Evolutionary conservation across 306 rosid genomes (phyloP).

Genomic region (Elaeagnus macrophylla): DNA sequence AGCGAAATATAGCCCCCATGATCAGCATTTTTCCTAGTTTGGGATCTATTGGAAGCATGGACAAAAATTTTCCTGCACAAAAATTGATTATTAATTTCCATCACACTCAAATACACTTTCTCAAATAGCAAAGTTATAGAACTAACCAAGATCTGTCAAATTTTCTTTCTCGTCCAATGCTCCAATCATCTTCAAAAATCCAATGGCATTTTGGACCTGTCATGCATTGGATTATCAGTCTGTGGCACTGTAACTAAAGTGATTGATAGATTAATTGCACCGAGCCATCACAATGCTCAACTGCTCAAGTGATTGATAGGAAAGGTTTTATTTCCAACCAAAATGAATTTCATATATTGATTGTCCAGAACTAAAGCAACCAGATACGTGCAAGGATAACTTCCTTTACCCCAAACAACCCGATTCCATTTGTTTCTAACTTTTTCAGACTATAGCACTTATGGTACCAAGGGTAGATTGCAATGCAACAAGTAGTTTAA

Average conservation of each 20-base stretch:
- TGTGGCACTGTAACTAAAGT: background rate
- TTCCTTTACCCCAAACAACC: background rate
- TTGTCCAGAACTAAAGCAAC: background rate
- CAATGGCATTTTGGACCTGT: slow-evolving; percentile 96
- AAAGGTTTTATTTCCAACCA: background rate
- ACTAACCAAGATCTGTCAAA: slow-evolving; percentile 80
- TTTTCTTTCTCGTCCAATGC: slow-evolving; percentile 83
- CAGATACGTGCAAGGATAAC: background rate
- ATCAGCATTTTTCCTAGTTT: slow-evolving; percentile 93
- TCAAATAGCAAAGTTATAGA: slow-evolving; percentile 12
- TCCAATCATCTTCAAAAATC: slow-evolving; percentile 83
- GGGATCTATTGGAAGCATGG: slow-evolving; percentile 94
- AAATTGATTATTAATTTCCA: slow-evolving; percentile 6
- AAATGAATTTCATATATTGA: background rate
- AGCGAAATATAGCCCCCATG: slow-evolving; percentile 87
- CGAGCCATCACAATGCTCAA: background rate
- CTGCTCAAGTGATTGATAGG: too few species aligned
- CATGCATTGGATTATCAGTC: slow-evolving; percentile 18
- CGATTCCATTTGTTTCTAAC: background rate
- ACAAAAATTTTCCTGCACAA: slow-evolving; percentile 69
- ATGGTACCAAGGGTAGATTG: background rate
- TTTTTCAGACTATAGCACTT: background rate
- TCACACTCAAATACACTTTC: slow-evolving; percentile 7
- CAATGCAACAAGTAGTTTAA: background rate
- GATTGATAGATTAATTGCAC: slow-evolving; percentile 1